Evolutionary conservation across 345 rosid genomes (phyloP).

Genomic region (Lagerstroemia speciosa): DNA sequence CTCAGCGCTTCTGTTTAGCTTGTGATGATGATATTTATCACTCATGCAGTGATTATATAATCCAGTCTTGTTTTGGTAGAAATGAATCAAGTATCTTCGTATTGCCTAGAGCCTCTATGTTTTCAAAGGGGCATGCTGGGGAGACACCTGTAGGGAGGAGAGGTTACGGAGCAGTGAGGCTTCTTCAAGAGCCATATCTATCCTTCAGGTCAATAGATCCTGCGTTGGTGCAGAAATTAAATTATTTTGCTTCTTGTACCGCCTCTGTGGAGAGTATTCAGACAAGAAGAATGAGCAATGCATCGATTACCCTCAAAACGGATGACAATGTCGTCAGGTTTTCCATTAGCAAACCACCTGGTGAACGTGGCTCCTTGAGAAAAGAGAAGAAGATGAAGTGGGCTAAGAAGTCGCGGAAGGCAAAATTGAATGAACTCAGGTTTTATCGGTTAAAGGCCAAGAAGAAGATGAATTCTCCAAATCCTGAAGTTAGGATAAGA

Average conservation of each 20-base stretch:
- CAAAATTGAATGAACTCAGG: constrained; percentile 68
- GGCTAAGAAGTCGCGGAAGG: constrained; percentile 49
- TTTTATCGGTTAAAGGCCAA: constrained; percentile 79
- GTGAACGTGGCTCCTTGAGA: constrained; percentile 16
- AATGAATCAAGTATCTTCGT: constrained; percentile 10
- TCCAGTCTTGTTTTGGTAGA: constrained; percentile 16
- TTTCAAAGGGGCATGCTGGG: constrained; percentile 10
- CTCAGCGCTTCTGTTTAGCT: constrained; percentile 8
- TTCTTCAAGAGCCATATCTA: constrained; percentile 10
- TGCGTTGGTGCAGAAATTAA: not conserved
- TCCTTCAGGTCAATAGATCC: constrained; percentile 13
- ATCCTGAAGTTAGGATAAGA: constrained; percentile 86
- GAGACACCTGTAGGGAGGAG: constrained; percentile 9
- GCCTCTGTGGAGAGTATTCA: constrained; percentile 13
- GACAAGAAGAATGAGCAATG: constrained; percentile 35
- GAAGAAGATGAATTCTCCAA: constrained; percentile 91
- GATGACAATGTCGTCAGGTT: constrained; percentile 59
- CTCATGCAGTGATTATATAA: constrained; percentile 32
- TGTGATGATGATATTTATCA: constrained; percentile 6
- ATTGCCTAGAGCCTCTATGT: constrained; percentile 11
- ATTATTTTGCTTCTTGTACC: constrained; percentile 10
- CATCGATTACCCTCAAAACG: constrained; percentile 47
- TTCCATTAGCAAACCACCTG: constrained; percentile 30
- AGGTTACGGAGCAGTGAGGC: constrained; percentile 15
- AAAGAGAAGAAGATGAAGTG: constrained; percentile 36